These are phyloP conservation scores for Cyamopsis tetragonoloba DNA, from an alignment of 306 rosid genomes.

Conservation along the genomic window DNA sequence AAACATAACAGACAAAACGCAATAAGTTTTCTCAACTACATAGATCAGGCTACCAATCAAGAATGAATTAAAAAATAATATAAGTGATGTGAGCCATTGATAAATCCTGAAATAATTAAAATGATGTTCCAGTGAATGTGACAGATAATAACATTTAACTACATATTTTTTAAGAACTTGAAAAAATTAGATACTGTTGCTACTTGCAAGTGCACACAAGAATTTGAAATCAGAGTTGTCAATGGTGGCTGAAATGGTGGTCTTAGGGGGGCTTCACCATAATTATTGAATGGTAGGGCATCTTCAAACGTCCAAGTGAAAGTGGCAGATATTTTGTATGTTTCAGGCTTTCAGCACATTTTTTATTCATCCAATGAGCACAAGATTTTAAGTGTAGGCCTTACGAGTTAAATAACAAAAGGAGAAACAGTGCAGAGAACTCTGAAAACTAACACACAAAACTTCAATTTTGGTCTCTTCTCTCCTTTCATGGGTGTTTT, in stretches of 20 bases:
- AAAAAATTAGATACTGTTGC: neutral
- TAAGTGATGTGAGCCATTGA: neutral
- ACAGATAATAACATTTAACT: neutral
- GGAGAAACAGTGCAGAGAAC: neutral
- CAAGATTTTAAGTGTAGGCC: neutral
- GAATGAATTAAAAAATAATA: neutral
- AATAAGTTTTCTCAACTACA: neutral
- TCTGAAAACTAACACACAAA: neutral
- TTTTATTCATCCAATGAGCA: neutral
- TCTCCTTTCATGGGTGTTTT: conserved; percentile 1
- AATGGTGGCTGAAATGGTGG: neutral
- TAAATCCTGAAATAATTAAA: neutral
- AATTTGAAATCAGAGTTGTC: conserved; percentile 1
- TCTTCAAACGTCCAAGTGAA: neutral
- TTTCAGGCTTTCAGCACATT: neutral
- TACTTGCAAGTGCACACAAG: conserved; percentile 6
- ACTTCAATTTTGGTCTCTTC: neutral
- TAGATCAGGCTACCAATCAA: neutral
- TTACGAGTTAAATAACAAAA: neutral
- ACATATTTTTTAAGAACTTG: conserved; percentile 5
- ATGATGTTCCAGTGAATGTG: neutral
- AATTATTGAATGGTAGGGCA: neutral
- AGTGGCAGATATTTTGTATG: neutral
- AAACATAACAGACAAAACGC: neutral
- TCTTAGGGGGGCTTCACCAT: neutral